phyloP scores from a whole-genome alignment of 2,329 filamentous ascomycete genomes.

The Piedraia hortae region DNA sequence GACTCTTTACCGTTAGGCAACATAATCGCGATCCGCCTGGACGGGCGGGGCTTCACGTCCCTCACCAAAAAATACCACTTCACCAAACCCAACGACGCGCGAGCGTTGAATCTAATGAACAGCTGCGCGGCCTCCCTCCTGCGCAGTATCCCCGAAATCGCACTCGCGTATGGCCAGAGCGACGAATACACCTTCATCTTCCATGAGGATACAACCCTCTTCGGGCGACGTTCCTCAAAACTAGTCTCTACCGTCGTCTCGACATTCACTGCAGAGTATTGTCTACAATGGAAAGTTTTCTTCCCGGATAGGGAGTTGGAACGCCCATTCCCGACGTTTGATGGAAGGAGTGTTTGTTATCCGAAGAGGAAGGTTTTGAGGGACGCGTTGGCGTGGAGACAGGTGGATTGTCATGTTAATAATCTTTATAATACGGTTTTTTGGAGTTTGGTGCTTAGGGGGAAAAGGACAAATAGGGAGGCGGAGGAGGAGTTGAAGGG shows the following conservation, averaged over 20 bases:
- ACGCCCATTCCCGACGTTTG: slow-evolving; percentile 62
- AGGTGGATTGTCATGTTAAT: slow-evolving; percentile 95
- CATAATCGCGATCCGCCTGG: slow-evolving; percentile 83
- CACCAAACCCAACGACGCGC: slow-evolving; percentile 70
- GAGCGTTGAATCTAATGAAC: slow-evolving; percentile 85
- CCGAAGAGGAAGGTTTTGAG: slow-evolving; percentile 56
- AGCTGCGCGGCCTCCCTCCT: slow-evolving; percentile 64
- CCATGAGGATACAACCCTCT: slow-evolving; percentile 43
- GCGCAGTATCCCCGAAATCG: slow-evolving; percentile 57
- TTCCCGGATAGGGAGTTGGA: slow-evolving; percentile 47
- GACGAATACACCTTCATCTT: slow-evolving; percentile 55
- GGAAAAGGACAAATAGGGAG: slow-evolving; percentile 45
- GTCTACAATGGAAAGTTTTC: slow-evolving; percentile 47
- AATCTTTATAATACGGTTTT: slow-evolving; percentile 97
- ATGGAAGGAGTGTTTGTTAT: slow-evolving; percentile 75
- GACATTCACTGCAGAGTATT: slow-evolving; percentile 78
- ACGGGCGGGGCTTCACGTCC: slow-evolving; percentile 84
- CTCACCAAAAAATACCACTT: slow-evolving; percentile 35
- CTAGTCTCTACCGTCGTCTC: slow-evolving; percentile 75
- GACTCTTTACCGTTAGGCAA: slow-evolving; percentile 67
- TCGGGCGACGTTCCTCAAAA: slow-evolving; percentile 72
- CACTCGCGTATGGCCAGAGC: slow-evolving; percentile 73
- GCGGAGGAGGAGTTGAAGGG: slow-evolving; percentile 64
- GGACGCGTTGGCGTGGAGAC: slow-evolving; percentile 92
- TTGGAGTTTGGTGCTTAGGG: slow-evolving; percentile 61